Conservation (phyloP, 2,329 filamentous ascomycete species). For the Gyromitra esculenta region DNA sequence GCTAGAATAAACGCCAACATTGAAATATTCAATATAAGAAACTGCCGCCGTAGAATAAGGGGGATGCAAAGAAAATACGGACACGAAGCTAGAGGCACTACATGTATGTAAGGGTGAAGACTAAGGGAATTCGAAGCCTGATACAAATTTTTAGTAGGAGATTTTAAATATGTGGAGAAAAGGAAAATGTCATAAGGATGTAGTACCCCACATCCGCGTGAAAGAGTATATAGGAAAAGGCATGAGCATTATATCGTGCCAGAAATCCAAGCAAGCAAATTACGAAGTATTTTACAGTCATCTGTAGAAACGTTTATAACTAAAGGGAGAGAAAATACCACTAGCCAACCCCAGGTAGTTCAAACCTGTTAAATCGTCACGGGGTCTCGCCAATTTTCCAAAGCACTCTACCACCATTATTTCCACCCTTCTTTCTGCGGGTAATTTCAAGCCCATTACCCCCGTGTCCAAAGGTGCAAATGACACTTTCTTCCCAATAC, state of each 20-base stretch:
- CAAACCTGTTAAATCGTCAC: conserved; percentile 14
- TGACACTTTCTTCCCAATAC: conserved; percentile 52
- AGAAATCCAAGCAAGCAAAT: conserved; percentile 23
- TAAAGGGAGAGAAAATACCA: conserved; percentile 10
- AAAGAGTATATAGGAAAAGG: conserved; percentile 10
- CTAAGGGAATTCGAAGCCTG: background rate
- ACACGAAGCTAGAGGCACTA: background rate
- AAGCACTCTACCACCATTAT: conserved; percentile 47
- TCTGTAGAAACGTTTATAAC: conserved; percentile 16
- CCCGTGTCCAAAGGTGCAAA: conserved; percentile 53
- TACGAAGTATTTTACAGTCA: conserved; percentile 2
- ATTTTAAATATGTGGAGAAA: conserved; percentile 6
- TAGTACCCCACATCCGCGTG: background rate
- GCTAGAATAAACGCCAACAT: background rate
- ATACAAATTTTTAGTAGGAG: conserved; percentile 29
- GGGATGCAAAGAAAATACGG: conserved; percentile 1
- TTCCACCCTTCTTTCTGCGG: conserved; percentile 50
- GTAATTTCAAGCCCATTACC: conserved; percentile 52
- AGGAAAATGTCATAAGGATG: background rate
- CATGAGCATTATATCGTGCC: conserved; percentile 3
- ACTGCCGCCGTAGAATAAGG: background rate
- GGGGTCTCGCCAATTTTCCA: conserved; percentile 49
- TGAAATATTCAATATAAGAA: background rate
- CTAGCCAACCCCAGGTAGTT: conserved; percentile 8
- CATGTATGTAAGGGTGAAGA: background rate